These are phyloP conservation scores for Colletotrichum godetiae DNA, from an alignment of 2,329 filamentous ascomycete genomes.

Conservation along the genomic window DNA sequence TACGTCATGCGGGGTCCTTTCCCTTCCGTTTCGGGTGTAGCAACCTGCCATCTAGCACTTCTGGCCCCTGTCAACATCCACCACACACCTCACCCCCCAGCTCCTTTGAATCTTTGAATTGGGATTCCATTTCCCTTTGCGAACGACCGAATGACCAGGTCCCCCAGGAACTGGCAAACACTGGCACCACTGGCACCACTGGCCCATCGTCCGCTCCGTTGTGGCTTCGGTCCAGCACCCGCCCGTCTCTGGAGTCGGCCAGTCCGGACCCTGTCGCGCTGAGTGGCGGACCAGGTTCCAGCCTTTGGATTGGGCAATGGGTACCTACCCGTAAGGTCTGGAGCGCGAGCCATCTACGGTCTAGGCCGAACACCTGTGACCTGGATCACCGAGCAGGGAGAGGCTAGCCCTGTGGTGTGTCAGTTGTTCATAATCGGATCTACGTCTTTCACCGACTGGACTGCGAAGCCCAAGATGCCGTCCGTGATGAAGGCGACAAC, in stretches of 20 bases:
- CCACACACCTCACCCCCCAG: neutral
- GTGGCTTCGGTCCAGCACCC: conserved; percentile 25
- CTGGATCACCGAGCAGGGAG: neutral
- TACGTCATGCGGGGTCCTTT: conserved; percentile 32
- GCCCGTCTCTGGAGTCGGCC: neutral
- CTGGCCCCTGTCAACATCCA: conserved; percentile 4
- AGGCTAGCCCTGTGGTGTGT: conserved; percentile 11
- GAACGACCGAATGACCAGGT: conserved; percentile 7
- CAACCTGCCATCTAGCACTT: neutral
- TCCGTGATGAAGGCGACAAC: neutral
- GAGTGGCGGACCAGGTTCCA: conserved; percentile 12
- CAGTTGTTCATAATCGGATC: neutral
- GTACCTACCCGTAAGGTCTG: neutral
- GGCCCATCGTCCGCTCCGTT: conserved; percentile 3
- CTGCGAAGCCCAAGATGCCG: conserved; percentile 13
- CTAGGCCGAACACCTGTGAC: conserved; percentile 3
- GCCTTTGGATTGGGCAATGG: conserved; percentile 2
- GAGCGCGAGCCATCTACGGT: neutral
- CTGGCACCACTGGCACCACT: neutral
- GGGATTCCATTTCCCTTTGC: conserved; percentile 1
- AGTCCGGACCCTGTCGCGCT: conserved; percentile 4
- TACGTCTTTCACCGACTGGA: conserved; percentile 15
- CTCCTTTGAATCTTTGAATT: neutral
- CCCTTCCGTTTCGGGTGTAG: conserved; percentile 28
- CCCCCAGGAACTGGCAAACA: neutral